Evolutionary conservation across 2,329 filamentous ascomycete species (phyloP).

Genomic region (Xylariaceae sp.): DNA sequence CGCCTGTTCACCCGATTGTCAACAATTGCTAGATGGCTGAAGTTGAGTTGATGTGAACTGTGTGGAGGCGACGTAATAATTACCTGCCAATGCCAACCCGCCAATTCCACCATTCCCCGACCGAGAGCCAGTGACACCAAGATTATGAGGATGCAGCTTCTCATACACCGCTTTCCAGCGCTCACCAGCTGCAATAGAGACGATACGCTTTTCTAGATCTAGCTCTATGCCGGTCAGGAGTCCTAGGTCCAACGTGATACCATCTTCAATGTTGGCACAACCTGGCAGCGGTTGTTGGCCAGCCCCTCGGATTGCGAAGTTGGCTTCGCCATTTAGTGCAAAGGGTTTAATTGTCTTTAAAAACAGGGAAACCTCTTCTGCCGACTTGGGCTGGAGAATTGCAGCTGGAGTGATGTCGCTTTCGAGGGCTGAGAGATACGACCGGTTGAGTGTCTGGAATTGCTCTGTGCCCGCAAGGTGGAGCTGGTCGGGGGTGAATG

Average conservation of each 20-base stretch:
- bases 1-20: constrained; percentile 14
- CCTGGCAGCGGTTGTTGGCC: neutral
- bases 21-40: too few relatives aligned
- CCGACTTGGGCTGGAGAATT: constrained; percentile 14
- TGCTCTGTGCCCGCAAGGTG: constrained; percentile 5
- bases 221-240: constrained; percentile 5
- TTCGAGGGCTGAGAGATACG: constrained; percentile 15
- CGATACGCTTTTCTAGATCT: constrained; percentile 2
- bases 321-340: neutral
- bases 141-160: neutral
- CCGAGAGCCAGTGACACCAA: neutral
- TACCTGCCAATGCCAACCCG: neutral
- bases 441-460: constrained; percentile 10
- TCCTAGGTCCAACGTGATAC: constrained; percentile 2
- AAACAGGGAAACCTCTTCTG: constrained; percentile 5
- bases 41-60: too few relatives aligned
- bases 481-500: constrained; percentile 3
- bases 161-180: neutral
- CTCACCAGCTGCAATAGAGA: constrained; percentile 11
- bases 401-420: constrained; percentile 13
- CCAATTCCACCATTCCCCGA: neutral
- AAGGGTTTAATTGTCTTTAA: constrained; percentile 1
- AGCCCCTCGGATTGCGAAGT: constrained; percentile 7
- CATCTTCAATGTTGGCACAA: constrained; percentile 3
- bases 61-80: too few relatives aligned